Conservation (phyloP, 2,329 filamentous ascomycete genomes). For the Penicillium sp. region DNA sequence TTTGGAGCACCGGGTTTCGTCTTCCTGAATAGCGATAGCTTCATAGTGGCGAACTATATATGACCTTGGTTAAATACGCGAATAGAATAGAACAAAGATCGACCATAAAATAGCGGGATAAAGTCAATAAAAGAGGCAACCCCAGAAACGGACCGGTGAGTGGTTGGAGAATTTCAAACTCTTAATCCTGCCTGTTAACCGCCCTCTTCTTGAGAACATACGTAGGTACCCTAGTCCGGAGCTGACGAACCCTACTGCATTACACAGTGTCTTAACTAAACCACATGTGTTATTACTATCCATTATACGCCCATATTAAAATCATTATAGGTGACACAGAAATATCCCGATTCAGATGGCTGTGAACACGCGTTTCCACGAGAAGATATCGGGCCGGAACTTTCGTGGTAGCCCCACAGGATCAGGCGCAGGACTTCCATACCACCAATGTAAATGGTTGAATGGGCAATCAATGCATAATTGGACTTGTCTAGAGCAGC, state of each 20-base stretch:
- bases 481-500: neutral
- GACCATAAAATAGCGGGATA: too few relatives aligned
- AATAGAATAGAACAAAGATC: neutral
- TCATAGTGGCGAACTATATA: neutral
- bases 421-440: too few relatives aligned
- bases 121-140: neutral
- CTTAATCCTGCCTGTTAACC: neutral
- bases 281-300: neutral
- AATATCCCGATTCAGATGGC: neutral
- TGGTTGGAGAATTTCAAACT: neutral
- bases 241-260: neutral
- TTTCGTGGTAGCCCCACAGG: neutral
- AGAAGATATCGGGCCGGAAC: neutral
- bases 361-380: neutral
- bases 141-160: neutral
- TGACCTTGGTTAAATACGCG: neutral
- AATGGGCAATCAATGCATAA: neutral
- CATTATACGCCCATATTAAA: neutral
- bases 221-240: conserved; percentile 1
- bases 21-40: conserved; percentile 5
- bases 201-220: neutral
- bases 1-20: neutral
- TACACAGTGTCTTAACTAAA: neutral
- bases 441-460: neutral
- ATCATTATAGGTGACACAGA: neutral